Evolutionary conservation across 2,329 filamentous ascomycete species (phyloP), one percentile per base, ranked within the genome.

Genomic region (Fusarium decemcellulare): DNA sequence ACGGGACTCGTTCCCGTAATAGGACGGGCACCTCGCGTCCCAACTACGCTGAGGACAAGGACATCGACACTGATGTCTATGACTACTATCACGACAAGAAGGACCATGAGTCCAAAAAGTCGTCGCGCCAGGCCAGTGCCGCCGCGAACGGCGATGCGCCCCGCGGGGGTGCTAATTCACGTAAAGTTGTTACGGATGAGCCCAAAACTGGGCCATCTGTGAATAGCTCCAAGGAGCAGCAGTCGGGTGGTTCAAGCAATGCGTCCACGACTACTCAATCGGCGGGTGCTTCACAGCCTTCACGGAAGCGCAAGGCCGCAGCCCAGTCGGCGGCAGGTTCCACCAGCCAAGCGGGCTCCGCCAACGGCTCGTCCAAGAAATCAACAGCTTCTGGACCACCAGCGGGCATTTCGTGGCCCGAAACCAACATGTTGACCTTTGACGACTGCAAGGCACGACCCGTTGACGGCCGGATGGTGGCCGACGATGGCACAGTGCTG

Each of bases 11-110:
- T 75, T 98, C 95, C 74, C 92, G 96, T 79, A 97, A 97, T 81
- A 92, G 95, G 76, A 91, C 89, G 61, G 92, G 92, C 75, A 90
- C 88, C 72, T 87, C 92, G 73, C 92, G 96, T 72, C 91, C 92
- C 71, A 99, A 99, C 81, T 99, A 99, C 81, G 95, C 96, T 53
- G 96, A 99, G 82, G 93, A 95, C 81, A 93, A 89, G 81, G 95
- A 98, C 80, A 86, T 95, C 72, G 95, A 98, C 76, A 90, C 93
- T 81, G 96, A 98, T 63, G 81, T 87, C 78, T 93, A 94, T 79
- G 95, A 98, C 76, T 88, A 86, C 78, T 83, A 86, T 76, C 79
- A 83, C 56, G 81, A 87, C 72, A 84, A 85, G 76, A 86, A 88
- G 72, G 86, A 89, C 15, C 83, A 83, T 59, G 87, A 89, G 65